These are phyloP conservation scores for Colletotrichum cereale DNA, from an alignment of 2,329 filamentous ascomycete species.

Conservation along the genomic window DNA sequence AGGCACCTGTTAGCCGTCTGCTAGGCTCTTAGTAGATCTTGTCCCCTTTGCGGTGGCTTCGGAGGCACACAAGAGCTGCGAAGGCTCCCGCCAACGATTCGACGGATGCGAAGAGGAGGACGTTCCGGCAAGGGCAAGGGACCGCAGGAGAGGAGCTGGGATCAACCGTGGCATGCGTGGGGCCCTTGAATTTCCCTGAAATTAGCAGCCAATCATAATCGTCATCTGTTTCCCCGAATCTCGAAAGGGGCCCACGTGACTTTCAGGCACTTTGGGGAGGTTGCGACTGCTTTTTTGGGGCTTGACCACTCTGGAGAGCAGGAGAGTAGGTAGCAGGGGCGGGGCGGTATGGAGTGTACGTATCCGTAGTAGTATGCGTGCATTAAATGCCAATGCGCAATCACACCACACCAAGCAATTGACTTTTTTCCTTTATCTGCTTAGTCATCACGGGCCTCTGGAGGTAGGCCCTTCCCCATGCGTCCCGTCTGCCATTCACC, in stretches of 20 bases:
- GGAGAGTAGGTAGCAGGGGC: background rate
- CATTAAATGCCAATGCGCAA: conserved; percentile 12
- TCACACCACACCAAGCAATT: conserved; percentile 6
- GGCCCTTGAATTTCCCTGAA: conserved; percentile 46
- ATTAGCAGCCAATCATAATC: conserved; percentile 45
- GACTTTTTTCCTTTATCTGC: conserved; percentile 3
- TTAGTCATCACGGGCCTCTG: conserved; percentile 4
- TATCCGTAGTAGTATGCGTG: conserved; percentile 18
- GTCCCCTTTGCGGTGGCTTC: background rate
- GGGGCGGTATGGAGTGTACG: background rate
- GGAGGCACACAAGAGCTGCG: background rate
- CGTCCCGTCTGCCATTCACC: background rate
- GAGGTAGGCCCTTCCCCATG: background rate
- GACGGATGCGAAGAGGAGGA: background rate
- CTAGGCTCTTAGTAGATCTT: conserved; percentile 15
- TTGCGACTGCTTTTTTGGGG: background rate
- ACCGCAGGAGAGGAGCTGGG: conserved; percentile 42
- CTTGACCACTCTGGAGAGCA: background rate
- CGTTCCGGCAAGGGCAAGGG: conserved; percentile 32
- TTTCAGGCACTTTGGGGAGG: conserved; percentile 41
- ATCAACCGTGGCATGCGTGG: conserved; percentile 40
- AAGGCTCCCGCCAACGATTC: conserved; percentile 4
- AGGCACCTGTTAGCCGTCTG: conserved; percentile 9
- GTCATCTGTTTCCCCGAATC: conserved; percentile 32
- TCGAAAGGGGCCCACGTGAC: conserved; percentile 48